These are phyloP conservation scores for Plasmodium blacklocki DNA, from an alignment of 169 alveolate genomes.

Conservation along the genomic window DNA sequence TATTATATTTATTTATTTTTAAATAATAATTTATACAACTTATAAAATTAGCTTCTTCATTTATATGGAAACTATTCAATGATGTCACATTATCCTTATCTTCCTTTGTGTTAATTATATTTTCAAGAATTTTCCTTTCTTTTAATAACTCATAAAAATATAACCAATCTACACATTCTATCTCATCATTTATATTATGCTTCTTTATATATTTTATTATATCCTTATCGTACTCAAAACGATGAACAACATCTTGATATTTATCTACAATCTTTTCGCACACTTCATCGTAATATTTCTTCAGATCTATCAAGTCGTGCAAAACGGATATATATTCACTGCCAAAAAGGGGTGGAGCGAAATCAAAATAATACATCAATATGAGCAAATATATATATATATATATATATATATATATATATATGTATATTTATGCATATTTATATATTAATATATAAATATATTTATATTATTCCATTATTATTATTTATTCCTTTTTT, in stretches of 20 bases:
- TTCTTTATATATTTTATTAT: constrained; percentile 41
- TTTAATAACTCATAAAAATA: constrained; percentile 74
- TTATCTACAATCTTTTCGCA: constrained; percentile 73
- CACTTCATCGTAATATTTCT: constrained; percentile 55
- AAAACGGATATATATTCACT: constrained; percentile 24
- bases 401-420: background rate
- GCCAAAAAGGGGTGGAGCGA: background rate
- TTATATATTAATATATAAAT: background rate
- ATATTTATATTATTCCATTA: background rate
- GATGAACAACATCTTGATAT: constrained; percentile 53
- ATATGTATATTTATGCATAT: background rate
- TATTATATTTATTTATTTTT: constrained; percentile 23
- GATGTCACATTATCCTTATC: background rate
- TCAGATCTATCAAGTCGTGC: constrained; percentile 26
- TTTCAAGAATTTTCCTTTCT: constrained; percentile 67
- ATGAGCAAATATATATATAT: background rate
- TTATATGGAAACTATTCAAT: constrained; percentile 60
- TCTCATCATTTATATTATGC: constrained; percentile 66
- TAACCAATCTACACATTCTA: constrained; percentile 75
- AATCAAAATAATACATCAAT: background rate
- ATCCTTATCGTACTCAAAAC: constrained; percentile 74
- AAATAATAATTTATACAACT: constrained; percentile 68
- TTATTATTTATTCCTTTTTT: background rate
- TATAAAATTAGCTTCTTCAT: constrained; percentile 73
- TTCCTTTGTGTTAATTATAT: constrained; percentile 12